Percentiles rank a stretch among this genome's conserved stretches.
Evolutionary conservation across 208 protist genomes (phyloP).

Genomic region (Trypanosoma melophagium): DNA sequence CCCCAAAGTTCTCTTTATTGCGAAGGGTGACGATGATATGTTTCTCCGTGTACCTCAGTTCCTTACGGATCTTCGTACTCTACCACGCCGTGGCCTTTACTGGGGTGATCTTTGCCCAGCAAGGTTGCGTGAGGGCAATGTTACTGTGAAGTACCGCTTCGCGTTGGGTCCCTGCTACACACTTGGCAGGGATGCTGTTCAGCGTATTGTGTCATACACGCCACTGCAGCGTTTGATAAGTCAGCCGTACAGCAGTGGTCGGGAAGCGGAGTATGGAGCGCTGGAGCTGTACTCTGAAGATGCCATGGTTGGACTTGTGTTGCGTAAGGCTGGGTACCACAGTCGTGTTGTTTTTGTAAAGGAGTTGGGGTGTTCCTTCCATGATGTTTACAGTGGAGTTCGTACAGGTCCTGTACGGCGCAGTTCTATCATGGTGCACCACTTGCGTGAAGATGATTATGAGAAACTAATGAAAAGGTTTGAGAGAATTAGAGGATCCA

Average conservation of each 20-base stretch:
- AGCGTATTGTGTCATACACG: background rate
- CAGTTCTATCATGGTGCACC: slow-evolving; percentile 16
- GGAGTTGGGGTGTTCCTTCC: slow-evolving; percentile 3
- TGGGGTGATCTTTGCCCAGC: background rate
- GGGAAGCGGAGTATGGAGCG: background rate
- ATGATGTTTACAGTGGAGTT: slow-evolving; percentile 5
- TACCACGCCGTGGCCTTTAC: slow-evolving; percentile 16
- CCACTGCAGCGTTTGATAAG: slow-evolving; percentile 2
- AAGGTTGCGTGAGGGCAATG: background rate
- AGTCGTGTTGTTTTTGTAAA: background rate
- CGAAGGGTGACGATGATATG: slow-evolving; percentile 48
- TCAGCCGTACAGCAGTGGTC: background rate
- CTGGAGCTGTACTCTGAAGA: slow-evolving; percentile 1
- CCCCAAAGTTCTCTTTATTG: slow-evolving; percentile 3
- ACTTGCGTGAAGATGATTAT: slow-evolving; percentile 14
- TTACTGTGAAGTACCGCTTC: background rate
- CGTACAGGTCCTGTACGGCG: background rate
- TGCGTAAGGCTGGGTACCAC: background rate
- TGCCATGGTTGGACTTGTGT: slow-evolving; percentile 6
- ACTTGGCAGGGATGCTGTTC: background rate
- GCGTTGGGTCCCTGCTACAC: slow-evolving; percentile 12
- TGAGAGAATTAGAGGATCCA: background rate
- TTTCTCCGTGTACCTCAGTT: slow-evolving; percentile 50
- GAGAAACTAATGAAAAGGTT: background rate
- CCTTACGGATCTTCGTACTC: slow-evolving; percentile 29